phyloP scores from a whole-genome alignment of 495 filamentous ascomycete species.

The Aspergillus nanangensis region DNA sequence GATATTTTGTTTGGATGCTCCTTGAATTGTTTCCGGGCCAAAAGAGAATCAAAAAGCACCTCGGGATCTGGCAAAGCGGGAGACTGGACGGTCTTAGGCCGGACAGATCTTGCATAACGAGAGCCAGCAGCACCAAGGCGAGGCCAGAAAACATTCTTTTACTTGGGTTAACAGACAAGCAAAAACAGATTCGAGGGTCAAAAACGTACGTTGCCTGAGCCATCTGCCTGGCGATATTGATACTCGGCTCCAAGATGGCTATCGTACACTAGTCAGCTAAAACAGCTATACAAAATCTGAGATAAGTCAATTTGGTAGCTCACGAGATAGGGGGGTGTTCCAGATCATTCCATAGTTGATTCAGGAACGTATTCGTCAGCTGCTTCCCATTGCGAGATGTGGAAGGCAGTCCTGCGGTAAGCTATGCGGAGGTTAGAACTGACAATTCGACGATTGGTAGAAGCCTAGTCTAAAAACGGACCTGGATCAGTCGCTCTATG shows the following conservation, averaged over 20 bases:
- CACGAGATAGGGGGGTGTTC: conserved; percentile 64
- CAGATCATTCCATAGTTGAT: conserved; percentile 62
- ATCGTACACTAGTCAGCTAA: conserved; percentile 16
- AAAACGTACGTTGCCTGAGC: conserved; percentile 55
- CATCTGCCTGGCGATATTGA: conserved; percentile 64
- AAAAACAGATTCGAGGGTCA: background rate
- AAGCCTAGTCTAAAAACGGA: conserved; percentile 10
- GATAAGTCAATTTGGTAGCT: too few relatives aligned
- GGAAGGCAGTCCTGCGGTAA: conserved; percentile 45
- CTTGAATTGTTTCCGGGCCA: conserved; percentile 57
- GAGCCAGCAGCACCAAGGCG: conserved; percentile 59
- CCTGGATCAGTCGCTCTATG: conserved; percentile 52
- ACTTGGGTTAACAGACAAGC: too few relatives aligned
- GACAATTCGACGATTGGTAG: conserved; percentile 1
- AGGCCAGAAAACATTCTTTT: conserved; percentile 55
- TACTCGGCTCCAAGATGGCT: conserved; percentile 50
- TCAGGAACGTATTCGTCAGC: conserved; percentile 57
- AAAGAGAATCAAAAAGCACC: conserved; percentile 71
- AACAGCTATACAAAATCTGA: too few relatives aligned
- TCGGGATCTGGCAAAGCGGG: conserved; percentile 69
- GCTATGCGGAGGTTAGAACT: conserved; percentile 13
- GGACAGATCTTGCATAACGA: conserved; percentile 69
- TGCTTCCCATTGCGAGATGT: conserved; percentile 46
- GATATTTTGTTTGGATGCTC: conserved; percentile 78
- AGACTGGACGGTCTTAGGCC: conserved; percentile 57